Conservation (phyloP, 768 basidiomycete species). For the Lyophyllum shimeji region DNA sequence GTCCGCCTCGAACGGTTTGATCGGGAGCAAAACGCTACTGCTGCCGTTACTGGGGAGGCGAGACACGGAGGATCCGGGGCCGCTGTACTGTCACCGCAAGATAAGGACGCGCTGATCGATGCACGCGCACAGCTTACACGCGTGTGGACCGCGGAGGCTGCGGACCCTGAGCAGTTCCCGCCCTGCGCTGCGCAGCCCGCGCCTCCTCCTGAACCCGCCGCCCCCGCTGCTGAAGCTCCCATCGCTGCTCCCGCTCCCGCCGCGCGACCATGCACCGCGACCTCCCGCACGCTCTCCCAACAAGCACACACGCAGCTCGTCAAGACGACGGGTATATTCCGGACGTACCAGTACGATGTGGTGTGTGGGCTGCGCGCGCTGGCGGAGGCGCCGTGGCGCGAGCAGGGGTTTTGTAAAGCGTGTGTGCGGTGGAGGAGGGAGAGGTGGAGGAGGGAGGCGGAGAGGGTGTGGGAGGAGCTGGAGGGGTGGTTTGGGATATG, state of each 20-base stretch:
- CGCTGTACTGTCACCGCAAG: not conserved
- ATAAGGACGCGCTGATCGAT: constrained; percentile 10
- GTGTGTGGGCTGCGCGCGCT: constrained; percentile 33
- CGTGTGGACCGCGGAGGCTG: constrained; percentile 17
- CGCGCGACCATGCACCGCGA: not conserved
- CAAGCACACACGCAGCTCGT: constrained; percentile 16
- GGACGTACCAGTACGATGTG: constrained; percentile 30
- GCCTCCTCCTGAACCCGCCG: no score
- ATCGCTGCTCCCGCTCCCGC: no score
- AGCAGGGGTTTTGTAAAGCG: constrained; percentile 31
- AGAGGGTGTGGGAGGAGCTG: constrained; percentile 27
- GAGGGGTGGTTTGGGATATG: not conserved
- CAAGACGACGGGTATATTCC: constrained; percentile 23
- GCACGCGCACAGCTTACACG: constrained; percentile 20
- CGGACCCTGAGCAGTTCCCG: constrained; percentile 9
- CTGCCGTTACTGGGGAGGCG: not conserved
- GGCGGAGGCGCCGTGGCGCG: constrained; percentile 23
- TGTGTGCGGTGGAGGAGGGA: constrained; percentile 29
- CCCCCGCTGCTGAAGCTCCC: no score
- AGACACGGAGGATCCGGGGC: not conserved
- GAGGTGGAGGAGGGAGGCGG: constrained; percentile 26
- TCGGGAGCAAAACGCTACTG: constrained; percentile 19
- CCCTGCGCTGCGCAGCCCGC: not conserved
- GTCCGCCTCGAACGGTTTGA: constrained; percentile 28
- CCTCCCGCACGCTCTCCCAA: not conserved